phyloP scores from a whole-genome alignment of 2,329 filamentous ascomycete species.

The Akanthomyces lecanii region DNA sequence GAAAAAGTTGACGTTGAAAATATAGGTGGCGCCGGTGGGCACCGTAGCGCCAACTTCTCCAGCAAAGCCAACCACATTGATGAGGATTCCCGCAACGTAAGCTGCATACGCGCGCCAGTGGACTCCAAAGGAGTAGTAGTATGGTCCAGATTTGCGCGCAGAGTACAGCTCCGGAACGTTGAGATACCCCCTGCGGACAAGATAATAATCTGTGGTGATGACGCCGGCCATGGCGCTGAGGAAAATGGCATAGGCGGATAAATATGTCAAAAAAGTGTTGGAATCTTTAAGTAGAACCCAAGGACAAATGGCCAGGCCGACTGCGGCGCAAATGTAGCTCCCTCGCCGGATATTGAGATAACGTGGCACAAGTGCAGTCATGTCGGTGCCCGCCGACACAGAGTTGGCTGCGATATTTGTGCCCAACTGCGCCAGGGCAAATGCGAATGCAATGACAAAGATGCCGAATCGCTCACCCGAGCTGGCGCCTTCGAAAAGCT shows the following conservation, averaged over 20 bases:
- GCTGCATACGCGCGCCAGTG: slow-evolving; percentile 81
- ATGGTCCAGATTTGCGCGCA: slow-evolving; percentile 60
- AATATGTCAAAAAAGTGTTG: slow-evolving; percentile 86
- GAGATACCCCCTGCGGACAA: slow-evolving; percentile 77
- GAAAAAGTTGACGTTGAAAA: slow-evolving; percentile 92
- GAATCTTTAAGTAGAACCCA: slow-evolving; percentile 70
- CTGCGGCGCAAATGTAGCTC: slow-evolving; percentile 74
- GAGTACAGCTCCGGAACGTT: slow-evolving; percentile 77
- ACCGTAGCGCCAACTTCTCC: slow-evolving; percentile 72
- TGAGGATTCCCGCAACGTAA: slow-evolving; percentile 76
- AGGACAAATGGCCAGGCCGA: slow-evolving; percentile 83
- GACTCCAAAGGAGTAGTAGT: slow-evolving; percentile 70
- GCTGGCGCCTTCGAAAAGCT: slow-evolving; percentile 66
- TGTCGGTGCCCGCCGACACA: slow-evolving; percentile 76
- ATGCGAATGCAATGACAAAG: slow-evolving; percentile 67
- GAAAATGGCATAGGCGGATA: slow-evolving; percentile 89
- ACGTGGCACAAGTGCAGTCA: slow-evolving; percentile 77
- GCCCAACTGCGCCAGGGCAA: slow-evolving; percentile 77
- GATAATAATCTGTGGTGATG: slow-evolving; percentile 82
- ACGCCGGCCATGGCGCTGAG: slow-evolving; percentile 89
- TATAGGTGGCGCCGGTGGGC: slow-evolving; percentile 73
- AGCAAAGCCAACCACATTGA: slow-evolving; percentile 89
- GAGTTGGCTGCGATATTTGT: slow-evolving; percentile 88
- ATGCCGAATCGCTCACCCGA: slow-evolving; percentile 68
- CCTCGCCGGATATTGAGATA: slow-evolving; percentile 83